Conservation (phyloP, 768 basidiomycete species). For the Cyclocybe aegerita region DNA sequence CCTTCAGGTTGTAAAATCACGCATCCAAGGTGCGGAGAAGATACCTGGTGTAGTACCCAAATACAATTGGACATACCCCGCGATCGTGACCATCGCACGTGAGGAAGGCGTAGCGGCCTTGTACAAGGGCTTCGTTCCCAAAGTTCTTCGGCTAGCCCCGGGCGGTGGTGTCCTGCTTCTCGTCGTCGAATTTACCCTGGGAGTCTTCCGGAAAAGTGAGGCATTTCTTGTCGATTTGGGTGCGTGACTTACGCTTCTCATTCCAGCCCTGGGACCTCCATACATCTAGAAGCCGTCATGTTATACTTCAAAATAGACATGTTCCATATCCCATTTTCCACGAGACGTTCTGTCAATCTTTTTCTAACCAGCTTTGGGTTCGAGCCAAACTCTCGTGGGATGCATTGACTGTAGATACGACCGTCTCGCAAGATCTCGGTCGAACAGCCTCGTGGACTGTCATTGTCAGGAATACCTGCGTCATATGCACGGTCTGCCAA, state of each 20-base stretch:
- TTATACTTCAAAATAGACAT: too few species aligned
- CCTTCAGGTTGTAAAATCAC: conserved; percentile 87
- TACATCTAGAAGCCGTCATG: conserved; percentile 35
- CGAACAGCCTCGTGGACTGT: too few species aligned
- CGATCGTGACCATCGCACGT: conserved; percentile 74
- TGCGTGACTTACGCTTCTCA: background rate
- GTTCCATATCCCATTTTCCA: too few species aligned
- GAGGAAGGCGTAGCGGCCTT: conserved; percentile 86
- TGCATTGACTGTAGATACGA: too few species aligned
- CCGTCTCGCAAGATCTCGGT: too few species aligned
- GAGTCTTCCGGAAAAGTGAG: conserved; percentile 71
- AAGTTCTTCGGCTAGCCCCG: conserved; percentile 92
- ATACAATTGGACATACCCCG: conserved; percentile 96
- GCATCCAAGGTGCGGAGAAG: conserved; percentile 78
- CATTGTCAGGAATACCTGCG: too few species aligned
- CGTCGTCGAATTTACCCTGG: conserved; percentile 87
- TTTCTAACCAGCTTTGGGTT: too few species aligned
- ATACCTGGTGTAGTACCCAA: conserved; percentile 75
- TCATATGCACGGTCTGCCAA: too few species aligned
- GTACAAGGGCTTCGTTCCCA: conserved; percentile 95
- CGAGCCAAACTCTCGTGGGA: too few species aligned
- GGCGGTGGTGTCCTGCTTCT: conserved; percentile 93
- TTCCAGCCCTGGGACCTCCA: conserved; percentile 49
- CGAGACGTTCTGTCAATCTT: too few species aligned
- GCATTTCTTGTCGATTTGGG: background rate